Percentiles rank a stretch among this genome's conserved stretches.
Conservation (phyloP, 2,329 filamentous ascomycete genomes). For the Leptographium radiaticola region DNA sequence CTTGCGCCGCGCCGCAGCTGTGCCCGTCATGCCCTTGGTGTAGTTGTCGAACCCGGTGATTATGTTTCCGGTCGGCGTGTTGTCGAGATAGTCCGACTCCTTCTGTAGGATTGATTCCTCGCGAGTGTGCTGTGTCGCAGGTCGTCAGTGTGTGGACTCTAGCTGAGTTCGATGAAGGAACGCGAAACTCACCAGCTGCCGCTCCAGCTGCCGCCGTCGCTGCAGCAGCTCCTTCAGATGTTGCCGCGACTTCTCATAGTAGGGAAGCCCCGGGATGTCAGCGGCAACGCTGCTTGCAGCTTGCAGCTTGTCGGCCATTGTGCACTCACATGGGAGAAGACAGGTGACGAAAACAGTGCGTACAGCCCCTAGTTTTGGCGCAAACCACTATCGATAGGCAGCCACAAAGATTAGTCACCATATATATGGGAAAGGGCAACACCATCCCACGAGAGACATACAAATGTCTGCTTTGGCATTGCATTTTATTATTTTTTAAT, state of each 20-base stretch:
- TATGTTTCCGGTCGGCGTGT: conserved; percentile 82
- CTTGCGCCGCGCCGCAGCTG: conserved; percentile 50
- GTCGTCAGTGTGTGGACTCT: not conserved
- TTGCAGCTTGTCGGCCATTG: conserved; percentile 20
- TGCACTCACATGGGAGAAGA: not conserved
- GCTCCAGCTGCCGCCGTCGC: conserved; percentile 45
- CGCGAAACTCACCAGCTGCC: conserved; percentile 16
- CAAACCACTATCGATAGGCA: too few relatives aligned
- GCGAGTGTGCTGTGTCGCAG: conserved; percentile 6
- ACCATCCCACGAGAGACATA: too few relatives aligned
- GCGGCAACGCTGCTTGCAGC: conserved; percentile 10
- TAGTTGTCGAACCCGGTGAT: conserved; percentile 97
- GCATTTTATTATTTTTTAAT: too few relatives aligned
- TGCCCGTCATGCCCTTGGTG: conserved; percentile 71
- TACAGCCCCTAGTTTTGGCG: not conserved
- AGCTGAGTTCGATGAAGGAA: not conserved
- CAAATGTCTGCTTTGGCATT: too few relatives aligned
- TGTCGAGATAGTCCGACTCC: conserved; percentile 82
- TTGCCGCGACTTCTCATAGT: conserved; percentile 59
- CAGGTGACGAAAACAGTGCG: too few relatives aligned
- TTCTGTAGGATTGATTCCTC: conserved; percentile 78
- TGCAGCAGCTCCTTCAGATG: conserved; percentile 54
- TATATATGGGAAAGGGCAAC: too few relatives aligned
- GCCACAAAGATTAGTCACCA: too few relatives aligned
- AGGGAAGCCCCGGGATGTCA: conserved; percentile 42